Evolutionary conservation across 192 early-diverging fungal species (phyloP), one percentile per base, ranked within the genome.

Genomic region (Coemansia sp.): DNA sequence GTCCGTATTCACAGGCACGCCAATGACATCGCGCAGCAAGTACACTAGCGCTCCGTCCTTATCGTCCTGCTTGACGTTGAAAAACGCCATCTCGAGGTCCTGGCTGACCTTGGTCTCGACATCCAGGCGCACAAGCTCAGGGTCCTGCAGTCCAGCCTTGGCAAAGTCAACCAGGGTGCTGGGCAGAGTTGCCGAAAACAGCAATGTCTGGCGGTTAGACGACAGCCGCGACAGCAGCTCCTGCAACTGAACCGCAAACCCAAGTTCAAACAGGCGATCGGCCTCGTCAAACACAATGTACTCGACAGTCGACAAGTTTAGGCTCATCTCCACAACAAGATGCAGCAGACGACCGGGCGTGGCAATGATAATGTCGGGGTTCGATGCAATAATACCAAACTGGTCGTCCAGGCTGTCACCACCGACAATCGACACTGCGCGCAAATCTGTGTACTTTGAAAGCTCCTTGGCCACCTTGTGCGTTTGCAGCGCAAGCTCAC

Each of bases 261-360:
- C 96, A 77, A 97, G 88, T 75, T 98, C 96, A 74, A 98, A 98
- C 55, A 98, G 83, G 12, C 97, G 87, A 86, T 98, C 96, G n/a
- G 96, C 96, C 71, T 98, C 97, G 73, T 98, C 95, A 85, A 97
- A 97, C 0, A 97, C 95, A 76, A 98, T 87, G 75, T 95, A 95
- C 74, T 97, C 92, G 25, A 97, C 88, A 5, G 89, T 92, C 59
- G 85, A 86, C 55, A 98, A 67, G 61, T 94, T 92, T 51, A 95
- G 70, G 23, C 45, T 62, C 91, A 95, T 97, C 77, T 98, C 96
- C 9, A 98, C 88, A 15, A 89, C 73, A 68, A 93, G 79, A 76
- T 93, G 92, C 52, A 95, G 72, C 19, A 93, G 72, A 67, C 93
- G 88, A 70, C 91, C 92, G 17, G 92, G 92, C 3, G 92, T 94